phyloP scores from a whole-genome alignment of 768 basidiomycete genomes.

The Lactarius hengduanensis region DNA sequence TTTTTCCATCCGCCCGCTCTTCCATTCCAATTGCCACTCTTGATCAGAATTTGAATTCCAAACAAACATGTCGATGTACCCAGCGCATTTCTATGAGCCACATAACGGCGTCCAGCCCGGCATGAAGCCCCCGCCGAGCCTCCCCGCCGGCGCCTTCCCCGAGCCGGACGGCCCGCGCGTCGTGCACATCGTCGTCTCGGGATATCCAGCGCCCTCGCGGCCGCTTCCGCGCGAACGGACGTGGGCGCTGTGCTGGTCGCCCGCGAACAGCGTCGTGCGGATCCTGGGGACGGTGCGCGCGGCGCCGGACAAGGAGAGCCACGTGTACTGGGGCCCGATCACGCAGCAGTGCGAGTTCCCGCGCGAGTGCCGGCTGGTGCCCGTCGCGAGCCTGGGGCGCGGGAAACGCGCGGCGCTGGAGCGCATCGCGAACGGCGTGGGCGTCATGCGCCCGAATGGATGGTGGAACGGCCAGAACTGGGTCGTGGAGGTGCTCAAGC shows the following conservation, averaged over 20 bases:
- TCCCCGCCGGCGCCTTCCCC: slow-evolving; percentile 22
- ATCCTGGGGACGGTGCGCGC: slow-evolving; percentile 12
- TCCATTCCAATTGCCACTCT: background rate
- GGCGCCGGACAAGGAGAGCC: slow-evolving; percentile 25
- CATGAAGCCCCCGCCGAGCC: slow-evolving; percentile 25
- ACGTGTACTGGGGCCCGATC: slow-evolving; percentile 28
- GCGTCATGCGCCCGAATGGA: slow-evolving; percentile 29
- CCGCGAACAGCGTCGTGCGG: slow-evolving; percentile 15
- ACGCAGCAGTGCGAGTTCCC: slow-evolving; percentile 20
- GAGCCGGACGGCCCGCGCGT: slow-evolving; percentile 22
- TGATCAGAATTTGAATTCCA: too few relatives aligned
- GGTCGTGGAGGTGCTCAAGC: slow-evolving; percentile 29
- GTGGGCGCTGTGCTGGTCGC: slow-evolving; percentile 28
- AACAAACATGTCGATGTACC: slow-evolving; percentile 16
- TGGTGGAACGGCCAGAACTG: slow-evolving; percentile 31
- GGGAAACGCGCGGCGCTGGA: slow-evolving; percentile 24
- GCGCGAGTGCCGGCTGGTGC: slow-evolving; percentile 19
- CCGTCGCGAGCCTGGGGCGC: slow-evolving; percentile 19
- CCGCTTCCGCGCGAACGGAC: slow-evolving; percentile 26
- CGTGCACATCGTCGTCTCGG: slow-evolving; percentile 28
- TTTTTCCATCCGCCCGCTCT: too few relatives aligned
- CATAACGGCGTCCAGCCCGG: slow-evolving; percentile 27
- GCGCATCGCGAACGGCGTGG: slow-evolving; percentile 25
- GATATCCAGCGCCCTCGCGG: slow-evolving; percentile 19
- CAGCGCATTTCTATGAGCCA: slow-evolving; percentile 28